Conservation (phyloP, 192 early-diverging fungal genomes). For the Coemansia sp. region DNA sequence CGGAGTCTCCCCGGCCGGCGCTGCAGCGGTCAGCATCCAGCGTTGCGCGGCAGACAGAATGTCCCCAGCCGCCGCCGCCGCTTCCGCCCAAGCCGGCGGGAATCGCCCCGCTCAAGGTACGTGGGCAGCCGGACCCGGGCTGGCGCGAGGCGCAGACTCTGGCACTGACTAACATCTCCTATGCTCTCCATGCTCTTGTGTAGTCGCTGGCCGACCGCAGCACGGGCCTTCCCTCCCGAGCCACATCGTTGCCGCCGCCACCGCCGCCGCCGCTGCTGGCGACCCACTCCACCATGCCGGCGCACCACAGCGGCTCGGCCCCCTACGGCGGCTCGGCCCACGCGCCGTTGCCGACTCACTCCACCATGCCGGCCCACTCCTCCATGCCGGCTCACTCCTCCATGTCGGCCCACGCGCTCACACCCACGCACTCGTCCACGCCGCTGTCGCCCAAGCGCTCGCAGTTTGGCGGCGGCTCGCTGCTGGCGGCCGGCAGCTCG, state of each 20-base stretch:
- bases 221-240: background rate
- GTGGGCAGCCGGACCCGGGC: too few species aligned
- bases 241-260: constrained; percentile 11
- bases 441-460: too few species aligned
- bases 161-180: background rate
- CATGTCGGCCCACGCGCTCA: too few species aligned
- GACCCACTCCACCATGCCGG: too few species aligned
- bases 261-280: constrained; percentile 17
- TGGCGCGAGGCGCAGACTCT: too few species aligned
- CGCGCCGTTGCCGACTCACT: too few species aligned
- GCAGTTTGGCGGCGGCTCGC: background rate
- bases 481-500: constrained; percentile 6
- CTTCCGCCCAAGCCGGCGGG: constrained; percentile 37
- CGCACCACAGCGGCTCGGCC: too few species aligned
- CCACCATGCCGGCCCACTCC: too few species aligned
- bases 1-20: too few species aligned
- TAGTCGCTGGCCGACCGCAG: constrained; percentile 10
- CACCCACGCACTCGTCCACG: too few species aligned
- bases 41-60: constrained; percentile 3
- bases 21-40: constrained; percentile 15
- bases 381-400: too few species aligned
- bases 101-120: constrained; percentile 25
- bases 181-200: background rate
- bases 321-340: too few species aligned
- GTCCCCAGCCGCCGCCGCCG: constrained; percentile 16